Evolutionary conservation across 2,329 filamentous ascomycete genomes (phyloP).

Genomic region (Fusarium piperis): DNA sequence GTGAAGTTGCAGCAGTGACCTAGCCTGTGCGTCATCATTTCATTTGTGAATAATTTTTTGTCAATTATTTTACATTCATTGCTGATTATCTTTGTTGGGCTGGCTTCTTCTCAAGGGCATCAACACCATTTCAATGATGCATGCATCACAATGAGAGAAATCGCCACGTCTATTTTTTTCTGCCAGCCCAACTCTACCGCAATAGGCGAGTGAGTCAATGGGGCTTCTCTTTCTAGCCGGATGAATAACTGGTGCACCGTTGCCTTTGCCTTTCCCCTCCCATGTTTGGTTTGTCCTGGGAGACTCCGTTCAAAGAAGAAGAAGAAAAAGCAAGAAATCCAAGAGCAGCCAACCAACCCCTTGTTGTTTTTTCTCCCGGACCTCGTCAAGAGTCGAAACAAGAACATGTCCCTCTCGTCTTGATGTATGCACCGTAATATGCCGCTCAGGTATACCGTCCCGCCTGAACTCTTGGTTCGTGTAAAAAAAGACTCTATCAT

Average conservation of each 20-base stretch:
- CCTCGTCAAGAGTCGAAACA: slow-evolving; percentile 19
- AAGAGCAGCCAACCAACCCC: slow-evolving; percentile 15
- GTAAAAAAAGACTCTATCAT: slow-evolving; percentile 44
- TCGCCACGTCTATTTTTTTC: slow-evolving; percentile 33
- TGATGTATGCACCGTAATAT: slow-evolving; percentile 36
- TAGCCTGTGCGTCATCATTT: slow-evolving; percentile 35
- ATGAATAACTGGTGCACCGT: slow-evolving; percentile 21
- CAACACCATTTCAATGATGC: slow-evolving; percentile 21
- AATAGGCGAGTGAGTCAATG: slow-evolving; percentile 31
- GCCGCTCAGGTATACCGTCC: slow-evolving; percentile 31
- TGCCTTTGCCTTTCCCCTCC: slow-evolving; percentile 17
- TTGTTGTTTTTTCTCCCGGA: slow-evolving; percentile 20
- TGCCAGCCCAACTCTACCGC: slow-evolving; percentile 17
- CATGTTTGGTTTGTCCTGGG: slow-evolving; percentile 7
- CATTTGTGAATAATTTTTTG: slow-evolving; percentile 4
- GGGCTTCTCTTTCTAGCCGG: slow-evolving; percentile 25
- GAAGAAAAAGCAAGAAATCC: slow-evolving; percentile 24
- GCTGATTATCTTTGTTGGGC: slow-evolving; percentile 12
- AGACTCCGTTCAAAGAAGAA: slow-evolving; percentile 7
- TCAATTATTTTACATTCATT: slow-evolving; percentile 2
- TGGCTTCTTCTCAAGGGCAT: slow-evolving; percentile 22
- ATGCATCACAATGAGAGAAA: slow-evolving; percentile 31
- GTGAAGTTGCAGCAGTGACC: slow-evolving; percentile 33
- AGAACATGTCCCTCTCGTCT: slow-evolving; percentile 20
- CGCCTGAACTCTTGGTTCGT: slow-evolving; percentile 37